Conservation (phyloP, 1,284 basidiomycete species). For the Schizophyllum commune region DNA sequence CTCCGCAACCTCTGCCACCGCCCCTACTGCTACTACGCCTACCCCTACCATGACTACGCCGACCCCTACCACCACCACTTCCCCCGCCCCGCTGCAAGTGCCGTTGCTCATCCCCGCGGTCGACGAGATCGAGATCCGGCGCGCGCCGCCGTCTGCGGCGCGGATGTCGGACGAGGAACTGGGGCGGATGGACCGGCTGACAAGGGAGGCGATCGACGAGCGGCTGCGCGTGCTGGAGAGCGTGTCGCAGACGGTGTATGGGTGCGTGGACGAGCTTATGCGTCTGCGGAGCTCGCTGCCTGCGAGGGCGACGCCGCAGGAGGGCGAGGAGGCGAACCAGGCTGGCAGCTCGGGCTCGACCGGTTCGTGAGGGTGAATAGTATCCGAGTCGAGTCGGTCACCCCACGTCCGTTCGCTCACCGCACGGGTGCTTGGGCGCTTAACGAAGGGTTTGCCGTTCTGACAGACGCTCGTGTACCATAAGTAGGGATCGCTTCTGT, state of each 20-base stretch:
- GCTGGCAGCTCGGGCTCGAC: no score
- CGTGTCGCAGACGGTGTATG: constrained; percentile 60
- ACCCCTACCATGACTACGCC: constrained; percentile 1
- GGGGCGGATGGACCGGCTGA: constrained; percentile 49
- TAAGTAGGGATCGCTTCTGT: no score
- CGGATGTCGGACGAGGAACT: constrained; percentile 59
- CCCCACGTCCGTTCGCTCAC: no score
- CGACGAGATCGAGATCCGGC: constrained; percentile 1
- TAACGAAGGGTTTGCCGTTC: no score
- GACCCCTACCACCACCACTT: constrained; percentile 2
- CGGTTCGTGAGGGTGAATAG: no score
- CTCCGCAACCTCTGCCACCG: no score
- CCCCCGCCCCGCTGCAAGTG: constrained; percentile 4
- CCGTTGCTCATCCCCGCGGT: constrained; percentile 1
- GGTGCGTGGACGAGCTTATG: constrained; percentile 72
- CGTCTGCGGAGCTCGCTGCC: constrained; percentile 66
- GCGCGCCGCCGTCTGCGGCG: constrained; percentile 20
- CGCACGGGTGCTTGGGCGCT: no score
- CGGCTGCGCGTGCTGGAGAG: constrained; percentile 68
- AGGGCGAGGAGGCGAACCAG: no score
- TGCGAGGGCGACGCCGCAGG: constrained; percentile 14
- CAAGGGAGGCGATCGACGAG: constrained; percentile 77
- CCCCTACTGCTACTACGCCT: not conserved
- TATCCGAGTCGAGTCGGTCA: no score
- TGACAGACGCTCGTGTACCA: no score